Evolutionary conservation across 495 filamentous ascomycete species (phyloP), one percentile per base, ranked within the genome.

Genomic region (Tirmania nivea): DNA sequence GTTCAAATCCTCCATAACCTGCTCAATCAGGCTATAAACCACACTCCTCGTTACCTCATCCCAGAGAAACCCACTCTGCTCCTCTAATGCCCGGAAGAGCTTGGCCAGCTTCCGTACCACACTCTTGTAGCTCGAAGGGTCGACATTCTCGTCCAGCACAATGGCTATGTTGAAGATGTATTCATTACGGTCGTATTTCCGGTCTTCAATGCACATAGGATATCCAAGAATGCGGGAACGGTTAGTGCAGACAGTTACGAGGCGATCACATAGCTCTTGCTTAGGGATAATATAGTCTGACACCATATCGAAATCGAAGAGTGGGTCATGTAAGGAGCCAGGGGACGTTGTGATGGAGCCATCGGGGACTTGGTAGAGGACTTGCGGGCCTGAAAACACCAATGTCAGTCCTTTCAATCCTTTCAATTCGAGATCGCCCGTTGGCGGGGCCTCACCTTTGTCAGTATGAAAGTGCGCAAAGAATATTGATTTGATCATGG

Each of bases 141-240:
- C 79, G 7, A 69, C 72, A 60, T 81, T 77, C 54, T 81, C 81
- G 49, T 78, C 76, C 42, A 97, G 70, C 14, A 97, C 85, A 19
- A 96, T 65, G 50, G 84, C 84, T 59, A 96, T 94, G 65, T 95
- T 96, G 76, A 96, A 97, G 63, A 94, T 92, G 69, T 92, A 95
- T 64, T 94, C 83, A 68, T 96, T 97, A 52, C 90, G 82, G 53
- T 81, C 74, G 65, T 97, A 89, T 48, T 74, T 73, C 25, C 73
- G 70, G 48, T 81, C 76, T 8, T 75, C 76, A 67, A 95, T 85
- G 65, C 84, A 87, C 36, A 96, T 81, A 1, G 90, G 90, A 60
- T 87, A 86, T 10, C 86, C 84, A 20, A 96, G 75, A 52, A 96
- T 78, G 51, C 82, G 81, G 66, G 85, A 82, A 49, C 80, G 78